Evolutionary conservation across 495 filamentous ascomycete species (phyloP).

Genomic region (Penicillium parvum): DNA sequence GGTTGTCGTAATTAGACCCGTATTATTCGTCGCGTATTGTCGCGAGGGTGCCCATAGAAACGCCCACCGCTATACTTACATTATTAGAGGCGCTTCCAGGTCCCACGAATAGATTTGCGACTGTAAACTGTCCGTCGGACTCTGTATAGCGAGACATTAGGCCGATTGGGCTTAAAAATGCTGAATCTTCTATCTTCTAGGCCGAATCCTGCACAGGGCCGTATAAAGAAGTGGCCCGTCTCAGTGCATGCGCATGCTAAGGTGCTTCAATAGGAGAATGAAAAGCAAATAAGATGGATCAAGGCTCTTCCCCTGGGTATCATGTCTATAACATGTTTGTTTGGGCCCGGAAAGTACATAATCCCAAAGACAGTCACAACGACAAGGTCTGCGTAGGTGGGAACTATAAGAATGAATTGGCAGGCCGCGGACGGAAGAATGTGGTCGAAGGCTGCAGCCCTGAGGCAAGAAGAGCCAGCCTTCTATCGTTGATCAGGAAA

Average conservation of each 20-base stretch:
- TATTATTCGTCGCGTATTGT: too few species aligned
- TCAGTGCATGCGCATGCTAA: conserved; percentile 7
- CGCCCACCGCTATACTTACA: conserved; percentile 31
- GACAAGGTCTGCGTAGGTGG: conserved; percentile 9
- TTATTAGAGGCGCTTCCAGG: conserved; percentile 34
- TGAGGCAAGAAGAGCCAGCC: conserved; percentile 12
- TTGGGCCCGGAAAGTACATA: conserved; percentile 7
- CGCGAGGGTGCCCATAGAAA: too few species aligned
- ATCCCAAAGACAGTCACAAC: conserved; percentile 3
- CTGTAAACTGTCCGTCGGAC: conserved; percentile 26
- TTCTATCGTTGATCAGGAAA: background rate
- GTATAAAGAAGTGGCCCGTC: conserved; percentile 2
- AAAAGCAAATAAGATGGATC: background rate
- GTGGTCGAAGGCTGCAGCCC: conserved; percentile 14
- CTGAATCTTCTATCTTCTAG: background rate
- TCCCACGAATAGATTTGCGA: conserved; percentile 39
- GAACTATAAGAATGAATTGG: conserved; percentile 20
- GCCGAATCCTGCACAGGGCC: background rate
- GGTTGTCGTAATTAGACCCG: too few species aligned
- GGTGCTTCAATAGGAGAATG: background rate
- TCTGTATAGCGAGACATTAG: conserved; percentile 19
- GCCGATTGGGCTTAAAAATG: conserved; percentile 2
- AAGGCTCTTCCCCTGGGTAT: conserved; percentile 1
- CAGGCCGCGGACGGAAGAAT: conserved; percentile 24
- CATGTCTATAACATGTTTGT: background rate